Conservation (phyloP, 352 stramenopile species). For the Pythium sp. region DNA sequence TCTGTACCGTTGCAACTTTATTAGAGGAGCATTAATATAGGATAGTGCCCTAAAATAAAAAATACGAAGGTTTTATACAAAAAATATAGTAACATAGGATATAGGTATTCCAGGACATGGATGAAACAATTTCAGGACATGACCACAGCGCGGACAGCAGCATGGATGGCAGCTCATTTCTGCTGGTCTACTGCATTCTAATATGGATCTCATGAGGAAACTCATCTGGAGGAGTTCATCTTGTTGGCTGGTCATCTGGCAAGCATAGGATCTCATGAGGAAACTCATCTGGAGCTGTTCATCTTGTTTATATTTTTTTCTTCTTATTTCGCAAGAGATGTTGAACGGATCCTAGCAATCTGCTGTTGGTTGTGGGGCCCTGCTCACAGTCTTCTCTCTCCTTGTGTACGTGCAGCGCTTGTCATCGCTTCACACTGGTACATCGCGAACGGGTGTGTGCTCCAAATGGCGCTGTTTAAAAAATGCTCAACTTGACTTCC, state of each 20-base stretch:
- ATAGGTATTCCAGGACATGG: too few relatives aligned
- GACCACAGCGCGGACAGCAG: too few relatives aligned
- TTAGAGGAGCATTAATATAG: background rate
- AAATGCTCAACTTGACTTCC: constrained; percentile 89
- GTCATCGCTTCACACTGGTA: background rate
- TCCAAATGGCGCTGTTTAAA: constrained; percentile 41
- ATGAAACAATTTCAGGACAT: too few relatives aligned
- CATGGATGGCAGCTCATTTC: too few relatives aligned
- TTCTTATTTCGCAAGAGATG: background rate
- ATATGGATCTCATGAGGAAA: too few relatives aligned
- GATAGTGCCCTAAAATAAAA: too few relatives aligned
- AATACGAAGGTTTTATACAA: too few relatives aligned
- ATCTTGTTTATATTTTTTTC: background rate
- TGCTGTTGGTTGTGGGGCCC: background rate
- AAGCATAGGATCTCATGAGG: background rate
- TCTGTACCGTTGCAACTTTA: background rate
- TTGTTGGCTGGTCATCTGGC: background rate
- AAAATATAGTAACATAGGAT: too few relatives aligned
- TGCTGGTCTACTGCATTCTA: too few relatives aligned
- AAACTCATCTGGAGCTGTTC: background rate
- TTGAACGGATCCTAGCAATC: background rate
- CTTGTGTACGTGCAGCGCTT: background rate
- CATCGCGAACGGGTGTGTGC: background rate
- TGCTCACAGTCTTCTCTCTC: background rate
- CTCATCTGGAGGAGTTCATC: background rate